Conservation (phyloP, 805 yeast genomes). For the Scheffersomyces stipitis region DNA sequence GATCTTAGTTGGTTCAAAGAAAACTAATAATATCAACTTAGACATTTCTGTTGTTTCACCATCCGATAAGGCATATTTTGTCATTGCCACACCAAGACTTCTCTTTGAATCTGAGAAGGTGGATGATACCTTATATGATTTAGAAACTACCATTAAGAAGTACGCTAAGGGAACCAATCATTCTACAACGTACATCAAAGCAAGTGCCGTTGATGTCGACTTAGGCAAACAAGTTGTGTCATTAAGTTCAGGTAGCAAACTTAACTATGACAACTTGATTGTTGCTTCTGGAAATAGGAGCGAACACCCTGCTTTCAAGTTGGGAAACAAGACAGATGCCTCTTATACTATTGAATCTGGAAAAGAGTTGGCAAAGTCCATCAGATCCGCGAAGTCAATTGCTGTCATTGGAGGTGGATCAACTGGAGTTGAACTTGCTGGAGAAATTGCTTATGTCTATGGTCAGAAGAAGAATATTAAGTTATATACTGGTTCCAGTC, state of each 20-base stretch:
- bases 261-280: slow-evolving; percentile 29
- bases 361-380: slow-evolving; percentile 11
- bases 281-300: slow-evolving; percentile 35
- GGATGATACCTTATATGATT: slow-evolving; percentile 15
- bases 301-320: slow-evolving; percentile 23
- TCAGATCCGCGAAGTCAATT: slow-evolving; percentile 23
- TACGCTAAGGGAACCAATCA: slow-evolving; percentile 12
- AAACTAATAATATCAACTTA: slow-evolving; percentile 4
- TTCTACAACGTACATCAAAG: slow-evolving; percentile 20
- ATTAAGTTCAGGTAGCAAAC: slow-evolving; percentile 10
- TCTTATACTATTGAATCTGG: slow-evolving; percentile 13
- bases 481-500: slow-evolving; percentile 24
- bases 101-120: slow-evolving; percentile 22
- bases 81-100: slow-evolving; percentile 32
- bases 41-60: slow-evolving; percentile 26
- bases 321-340: slow-evolving; percentile 15
- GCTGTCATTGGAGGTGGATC: slow-evolving; percentile 40
- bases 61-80: slow-evolving; percentile 23
- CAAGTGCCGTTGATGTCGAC: slow-evolving; percentile 23
- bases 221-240: slow-evolving; percentile 19
- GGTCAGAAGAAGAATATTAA: slow-evolving; percentile 19
- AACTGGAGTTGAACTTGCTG: slow-evolving; percentile 37
- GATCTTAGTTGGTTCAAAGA: slow-evolving; percentile 10
- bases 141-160: slow-evolving; percentile 17
- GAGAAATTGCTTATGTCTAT: slow-evolving; percentile 29